Conservation (phyloP, 2,329 filamentous ascomycete species). For the Nannizziopsis barbatae region DNA sequence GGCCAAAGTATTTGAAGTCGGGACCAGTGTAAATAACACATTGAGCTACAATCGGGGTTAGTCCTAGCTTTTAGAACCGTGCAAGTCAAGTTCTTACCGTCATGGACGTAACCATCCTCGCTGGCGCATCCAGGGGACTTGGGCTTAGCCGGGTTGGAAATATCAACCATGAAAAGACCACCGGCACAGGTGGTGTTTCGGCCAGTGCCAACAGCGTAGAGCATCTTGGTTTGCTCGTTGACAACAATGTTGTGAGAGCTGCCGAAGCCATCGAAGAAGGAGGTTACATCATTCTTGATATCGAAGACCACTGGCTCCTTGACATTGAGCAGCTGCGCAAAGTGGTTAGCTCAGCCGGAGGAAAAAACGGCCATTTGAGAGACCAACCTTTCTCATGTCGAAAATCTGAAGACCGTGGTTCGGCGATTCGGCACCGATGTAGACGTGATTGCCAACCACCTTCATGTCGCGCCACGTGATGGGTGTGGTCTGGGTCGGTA, state of each 20-base stretch:
- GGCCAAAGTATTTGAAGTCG: slow-evolving; percentile 38
- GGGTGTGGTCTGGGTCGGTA: slow-evolving; percentile 33
- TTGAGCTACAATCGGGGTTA: slow-evolving; percentile 30
- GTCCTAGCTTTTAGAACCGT: neutral
- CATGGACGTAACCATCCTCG: slow-evolving; percentile 50
- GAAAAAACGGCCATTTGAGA: neutral
- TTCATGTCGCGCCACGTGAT: slow-evolving; percentile 32
- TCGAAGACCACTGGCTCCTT: slow-evolving; percentile 35
- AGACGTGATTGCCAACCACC: slow-evolving; percentile 19
- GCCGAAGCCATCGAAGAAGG: slow-evolving; percentile 34
- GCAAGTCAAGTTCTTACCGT: slow-evolving; percentile 26
- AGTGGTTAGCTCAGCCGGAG: neutral
- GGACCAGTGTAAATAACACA: slow-evolving; percentile 47
- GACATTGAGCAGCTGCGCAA: slow-evolving; percentile 31
- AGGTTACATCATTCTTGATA: slow-evolving; percentile 35
- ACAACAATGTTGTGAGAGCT: slow-evolving; percentile 44
- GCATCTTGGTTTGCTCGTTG: slow-evolving; percentile 36
- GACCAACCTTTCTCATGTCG: slow-evolving; percentile 43
- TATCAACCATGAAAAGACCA: slow-evolving; percentile 50
- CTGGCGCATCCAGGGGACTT: slow-evolving; percentile 44
- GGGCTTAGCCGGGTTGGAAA: slow-evolving; percentile 44
- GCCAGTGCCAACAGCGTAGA: slow-evolving; percentile 39
- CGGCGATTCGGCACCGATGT: slow-evolving; percentile 34
- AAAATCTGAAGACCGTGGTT: slow-evolving; percentile 52
- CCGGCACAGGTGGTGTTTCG: slow-evolving; percentile 39